A percentile compares a stretch with the other conserved stretches of the same genome.
phyloP scores from a whole-genome alignment of 805 yeast species.

The Kodamaea neixiangensis region DNA sequence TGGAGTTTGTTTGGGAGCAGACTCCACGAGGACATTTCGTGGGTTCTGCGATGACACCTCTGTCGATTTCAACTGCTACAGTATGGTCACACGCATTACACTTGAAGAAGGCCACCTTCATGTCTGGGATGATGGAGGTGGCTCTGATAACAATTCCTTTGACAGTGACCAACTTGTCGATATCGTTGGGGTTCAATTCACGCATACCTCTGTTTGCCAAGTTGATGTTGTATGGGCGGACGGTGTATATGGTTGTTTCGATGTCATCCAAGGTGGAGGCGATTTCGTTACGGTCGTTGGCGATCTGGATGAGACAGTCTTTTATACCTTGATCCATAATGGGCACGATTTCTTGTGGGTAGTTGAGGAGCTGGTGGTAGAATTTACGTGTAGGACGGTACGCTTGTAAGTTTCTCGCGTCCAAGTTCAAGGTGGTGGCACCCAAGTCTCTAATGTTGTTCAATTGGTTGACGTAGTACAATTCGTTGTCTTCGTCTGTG shows the following conservation, averaged over 20 bases:
- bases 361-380: conserved; percentile 82
- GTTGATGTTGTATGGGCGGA: conserved; percentile 84
- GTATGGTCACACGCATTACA: conserved; percentile 96
- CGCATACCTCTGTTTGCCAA: conserved; percentile 38
- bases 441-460: conserved; percentile 77
- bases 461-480: conserved; percentile 72
- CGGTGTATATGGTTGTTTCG: conserved; percentile 80
- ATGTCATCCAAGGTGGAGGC: conserved; percentile 57
- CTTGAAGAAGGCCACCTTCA: conserved; percentile 95
- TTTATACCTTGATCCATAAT: conserved; percentile 96
- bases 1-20: conserved; percentile 80
- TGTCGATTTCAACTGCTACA: conserved; percentile 84
- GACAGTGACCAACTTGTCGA: conserved; percentile 86
- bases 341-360: conserved; percentile 96
- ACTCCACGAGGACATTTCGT: conserved; percentile 86
- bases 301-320: conserved; percentile 80
- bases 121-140: conserved; percentile 92
- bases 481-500: conserved; percentile 62
- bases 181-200: conserved; percentile 20
- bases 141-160: conserved; percentile 90
- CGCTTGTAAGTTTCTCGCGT: conserved; percentile 75
- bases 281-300: conserved; percentile 46
- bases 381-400: conserved; percentile 75
- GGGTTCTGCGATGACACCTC: conserved; percentile 95
- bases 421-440: conserved; percentile 79